A percentile compares a stretch with the other conserved stretches of the same genome.
phyloP scores from a whole-genome alignment of 2,329 filamentous ascomycete genomes.

The Xylaria polymorpha region DNA sequence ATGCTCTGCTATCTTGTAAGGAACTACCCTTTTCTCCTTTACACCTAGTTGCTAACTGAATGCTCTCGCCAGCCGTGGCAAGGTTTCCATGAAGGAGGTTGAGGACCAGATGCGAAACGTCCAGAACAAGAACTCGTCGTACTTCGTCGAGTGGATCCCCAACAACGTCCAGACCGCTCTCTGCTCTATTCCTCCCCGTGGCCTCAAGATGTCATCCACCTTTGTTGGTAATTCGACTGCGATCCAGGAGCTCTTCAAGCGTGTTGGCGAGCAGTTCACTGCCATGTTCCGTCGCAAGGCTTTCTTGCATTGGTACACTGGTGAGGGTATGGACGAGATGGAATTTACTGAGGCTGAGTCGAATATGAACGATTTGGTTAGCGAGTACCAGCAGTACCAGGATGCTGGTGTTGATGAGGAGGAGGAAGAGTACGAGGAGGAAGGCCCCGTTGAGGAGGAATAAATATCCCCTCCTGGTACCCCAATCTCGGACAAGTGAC shows the following conservation, averaged over 20 bases:
- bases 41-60: constrained; percentile 42
- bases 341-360: constrained; percentile 99
- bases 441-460: constrained; percentile 75
- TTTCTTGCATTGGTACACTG: constrained; percentile 99
- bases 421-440: constrained; percentile 95
- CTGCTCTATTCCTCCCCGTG: constrained; percentile 97
- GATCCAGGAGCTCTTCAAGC: constrained; percentile 99
- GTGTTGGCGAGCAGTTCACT: constrained; percentile 99
- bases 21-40: constrained; percentile 39
- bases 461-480: constrained; percentile 36
- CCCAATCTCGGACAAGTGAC: constrained; percentile 38
- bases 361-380: constrained; percentile 99
- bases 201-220: constrained; percentile 98
- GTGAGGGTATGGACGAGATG: constrained; percentile 99
- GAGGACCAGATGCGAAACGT: constrained; percentile 99
- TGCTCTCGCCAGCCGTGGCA: constrained; percentile 77
- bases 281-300: constrained; percentile 99
- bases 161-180: constrained; percentile 99
- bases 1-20: constrained; percentile 97
- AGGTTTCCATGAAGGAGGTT: constrained; percentile 99
- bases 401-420: constrained; percentile 97
- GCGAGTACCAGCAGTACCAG: constrained; percentile 99
- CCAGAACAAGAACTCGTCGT: constrained; percentile 99
- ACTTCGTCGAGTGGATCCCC: constrained; percentile 99
- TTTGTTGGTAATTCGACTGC: constrained; percentile 99